Conservation (phyloP, 805 yeast genomes). For the Cyberlindnera saturnus region DNA sequence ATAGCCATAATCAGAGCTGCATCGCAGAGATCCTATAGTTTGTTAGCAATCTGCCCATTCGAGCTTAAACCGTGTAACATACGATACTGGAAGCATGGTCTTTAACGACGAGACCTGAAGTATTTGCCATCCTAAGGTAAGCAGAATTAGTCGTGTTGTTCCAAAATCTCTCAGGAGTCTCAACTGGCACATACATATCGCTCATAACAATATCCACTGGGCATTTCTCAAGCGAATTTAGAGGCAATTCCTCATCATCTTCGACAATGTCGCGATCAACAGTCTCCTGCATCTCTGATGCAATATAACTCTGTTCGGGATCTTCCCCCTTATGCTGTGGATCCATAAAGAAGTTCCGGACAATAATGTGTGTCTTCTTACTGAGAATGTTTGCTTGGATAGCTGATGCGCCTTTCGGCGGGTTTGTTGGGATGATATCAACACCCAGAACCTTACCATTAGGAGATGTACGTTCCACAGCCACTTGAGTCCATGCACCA, state of each 20-base stretch:
- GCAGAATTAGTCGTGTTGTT: constrained; percentile 70
- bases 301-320: constrained; percentile 25
- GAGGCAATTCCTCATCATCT: constrained; percentile 1
- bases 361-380: constrained; percentile 50
- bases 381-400: constrained; percentile 87
- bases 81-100: constrained; percentile 82
- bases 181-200: constrained; percentile 75
- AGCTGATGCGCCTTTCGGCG: constrained; percentile 74
- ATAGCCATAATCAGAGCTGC: constrained; percentile 79
- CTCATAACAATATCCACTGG: constrained; percentile 66
- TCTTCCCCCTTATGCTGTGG: constrained; percentile 4
- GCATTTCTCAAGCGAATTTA: constrained; percentile 5
- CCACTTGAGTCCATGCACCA: constrained; percentile 92
- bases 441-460: constrained; percentile 67
- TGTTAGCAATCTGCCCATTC: constrained; percentile 2
- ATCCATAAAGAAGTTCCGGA: constrained; percentile 41
- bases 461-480: constrained; percentile 44
- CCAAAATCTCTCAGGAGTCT: constrained; percentile 46
- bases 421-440: constrained; percentile 71
- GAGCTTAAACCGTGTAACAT: constrained; percentile 19
- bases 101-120: constrained; percentile 72
- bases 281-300: constrained; percentile 21
- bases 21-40: constrained; percentile 66
- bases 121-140: constrained; percentile 87
- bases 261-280: constrained; percentile 7